Conservation (phyloP, 306 rosid species). For the Morella rubra region DNA sequence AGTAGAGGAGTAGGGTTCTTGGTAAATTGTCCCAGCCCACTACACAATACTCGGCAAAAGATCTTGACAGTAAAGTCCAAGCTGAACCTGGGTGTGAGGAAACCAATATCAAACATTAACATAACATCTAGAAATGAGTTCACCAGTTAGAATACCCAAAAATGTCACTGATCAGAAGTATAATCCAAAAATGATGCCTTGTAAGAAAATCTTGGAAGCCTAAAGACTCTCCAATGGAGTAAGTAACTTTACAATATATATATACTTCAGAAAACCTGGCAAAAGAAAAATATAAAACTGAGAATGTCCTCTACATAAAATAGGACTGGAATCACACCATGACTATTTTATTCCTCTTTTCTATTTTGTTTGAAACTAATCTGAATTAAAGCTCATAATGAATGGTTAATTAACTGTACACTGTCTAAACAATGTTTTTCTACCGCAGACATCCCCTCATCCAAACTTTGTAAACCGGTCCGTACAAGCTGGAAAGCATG, state of each 20-base stretch:
- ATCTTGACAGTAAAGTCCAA: constrained; percentile 87
- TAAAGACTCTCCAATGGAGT: no score
- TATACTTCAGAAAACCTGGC: no score
- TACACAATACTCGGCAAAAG: constrained; percentile 78
- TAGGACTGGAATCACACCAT: no score
- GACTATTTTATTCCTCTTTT: no score
- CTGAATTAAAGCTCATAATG: not conserved
- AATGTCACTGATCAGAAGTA: no score
- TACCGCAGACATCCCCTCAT: not conserved
- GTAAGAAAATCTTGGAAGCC: no score
- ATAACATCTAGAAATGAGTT: not conserved
- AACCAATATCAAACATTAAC: not conserved
- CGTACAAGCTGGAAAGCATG: not conserved
- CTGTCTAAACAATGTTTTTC: not conserved
- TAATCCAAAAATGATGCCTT: no score
- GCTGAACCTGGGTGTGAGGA: constrained; percentile 69
- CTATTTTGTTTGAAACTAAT: not conserved
- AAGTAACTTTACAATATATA: no score
- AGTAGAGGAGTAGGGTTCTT: constrained; percentile 90
- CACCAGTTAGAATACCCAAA: no score
- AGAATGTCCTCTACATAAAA: no score
- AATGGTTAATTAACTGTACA: not conserved
- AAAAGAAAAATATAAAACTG: no score
- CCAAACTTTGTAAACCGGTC: not conserved
- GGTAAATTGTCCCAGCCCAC: constrained; percentile 94